Evolutionary conservation across 805 yeast species (phyloP).

Genomic region (Ogataea nonfermentans): DNA sequence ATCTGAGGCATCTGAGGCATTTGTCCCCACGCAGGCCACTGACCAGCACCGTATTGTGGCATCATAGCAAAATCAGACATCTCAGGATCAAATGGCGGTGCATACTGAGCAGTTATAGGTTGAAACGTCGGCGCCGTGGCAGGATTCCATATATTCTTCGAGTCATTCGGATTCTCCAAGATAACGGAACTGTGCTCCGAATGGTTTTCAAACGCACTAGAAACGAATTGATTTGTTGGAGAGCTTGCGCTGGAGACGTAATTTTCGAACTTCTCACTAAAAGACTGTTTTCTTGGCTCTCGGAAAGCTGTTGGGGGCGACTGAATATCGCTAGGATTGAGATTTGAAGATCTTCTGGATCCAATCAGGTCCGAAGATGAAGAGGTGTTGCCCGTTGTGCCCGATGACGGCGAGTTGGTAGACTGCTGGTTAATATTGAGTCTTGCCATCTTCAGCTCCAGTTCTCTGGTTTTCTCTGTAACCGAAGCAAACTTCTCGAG

Average conservation of each 20-base stretch:
- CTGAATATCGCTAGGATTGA: constrained; percentile 32
- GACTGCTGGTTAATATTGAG: constrained; percentile 29
- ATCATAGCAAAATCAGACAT: constrained; percentile 16
- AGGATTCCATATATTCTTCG: constrained; percentile 59
- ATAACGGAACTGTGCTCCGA: constrained; percentile 37
- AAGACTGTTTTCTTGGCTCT: constrained; percentile 44
- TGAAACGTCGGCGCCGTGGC: constrained; percentile 61
- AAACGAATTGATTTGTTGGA: constrained; percentile 22
- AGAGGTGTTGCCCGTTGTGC: constrained; percentile 11
- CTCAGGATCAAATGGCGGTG: constrained; percentile 19
- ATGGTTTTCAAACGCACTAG: constrained; percentile 24
- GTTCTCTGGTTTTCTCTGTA: constrained; percentile 68
- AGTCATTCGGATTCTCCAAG: constrained; percentile 28
- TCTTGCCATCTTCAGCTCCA: constrained; percentile 50
- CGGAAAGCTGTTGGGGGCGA: constrained; percentile 32
- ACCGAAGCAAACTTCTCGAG: constrained; percentile 62
- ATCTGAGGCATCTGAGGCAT: constrained; percentile 15
- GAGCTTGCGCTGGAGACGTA: constrained; percentile 37
- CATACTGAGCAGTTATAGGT: constrained; percentile 35
- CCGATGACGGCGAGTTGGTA: constrained; percentile 9
- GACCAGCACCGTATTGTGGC: constrained; percentile 21
- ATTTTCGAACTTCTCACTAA: constrained; percentile 62
- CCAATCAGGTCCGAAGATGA: constrained; percentile 35
- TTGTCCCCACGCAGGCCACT: constrained; percentile 14
- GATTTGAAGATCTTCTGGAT: constrained; percentile 55